A percentile compares a stretch with the other conserved stretches of the same genome.
Conservation (phyloP, 2,329 filamentous ascomycete species). For the Aspergillus costaricaensis region DNA sequence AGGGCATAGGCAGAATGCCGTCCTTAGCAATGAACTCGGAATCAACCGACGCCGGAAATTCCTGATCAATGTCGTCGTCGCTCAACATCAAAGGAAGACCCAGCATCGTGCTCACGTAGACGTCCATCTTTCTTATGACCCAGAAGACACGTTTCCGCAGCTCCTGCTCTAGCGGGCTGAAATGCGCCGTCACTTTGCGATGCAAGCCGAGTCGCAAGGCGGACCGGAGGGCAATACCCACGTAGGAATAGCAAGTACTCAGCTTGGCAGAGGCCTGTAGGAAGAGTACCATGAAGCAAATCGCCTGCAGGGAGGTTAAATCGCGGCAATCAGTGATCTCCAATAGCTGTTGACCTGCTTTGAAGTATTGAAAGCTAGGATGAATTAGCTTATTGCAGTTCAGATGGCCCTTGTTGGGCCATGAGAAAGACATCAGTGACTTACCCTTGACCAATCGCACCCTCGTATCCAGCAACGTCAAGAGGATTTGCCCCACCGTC, state of each 20-base stretch:
- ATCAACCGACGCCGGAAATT: conserved; percentile 48
- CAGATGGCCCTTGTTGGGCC: not conserved
- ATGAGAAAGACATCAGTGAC: conserved; percentile 15
- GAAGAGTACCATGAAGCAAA: conserved; percentile 79
- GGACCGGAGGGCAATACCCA: conserved; percentile 74
- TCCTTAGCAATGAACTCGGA: conserved; percentile 50
- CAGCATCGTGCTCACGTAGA: conserved; percentile 53
- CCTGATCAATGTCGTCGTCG: conserved; percentile 54
- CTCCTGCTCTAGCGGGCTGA: conserved; percentile 72
- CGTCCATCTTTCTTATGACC: conserved; percentile 54
- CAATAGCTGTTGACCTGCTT: conserved; percentile 65
- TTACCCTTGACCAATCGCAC: conserved; percentile 59
- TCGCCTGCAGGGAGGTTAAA: conserved; percentile 70
- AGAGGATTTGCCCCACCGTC: conserved; percentile 56
- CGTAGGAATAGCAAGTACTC: conserved; percentile 76
- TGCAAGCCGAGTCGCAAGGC: conserved; percentile 78
- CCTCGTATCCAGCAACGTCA: conserved; percentile 50
- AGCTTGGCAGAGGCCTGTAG: conserved; percentile 77
- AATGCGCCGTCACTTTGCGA: conserved; percentile 67
- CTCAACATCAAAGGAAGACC: conserved; percentile 53
- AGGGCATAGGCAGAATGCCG: conserved; percentile 56
- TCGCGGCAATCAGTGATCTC: conserved; percentile 67
- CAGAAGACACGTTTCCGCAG: conserved; percentile 67
- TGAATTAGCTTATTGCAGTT: not conserved
- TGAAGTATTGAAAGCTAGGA: conserved; percentile 71